These are phyloP conservation scores for Infundibulicybe gibba DNA, from an alignment of 768 basidiomycete genomes.

Conservation along the genomic window DNA sequence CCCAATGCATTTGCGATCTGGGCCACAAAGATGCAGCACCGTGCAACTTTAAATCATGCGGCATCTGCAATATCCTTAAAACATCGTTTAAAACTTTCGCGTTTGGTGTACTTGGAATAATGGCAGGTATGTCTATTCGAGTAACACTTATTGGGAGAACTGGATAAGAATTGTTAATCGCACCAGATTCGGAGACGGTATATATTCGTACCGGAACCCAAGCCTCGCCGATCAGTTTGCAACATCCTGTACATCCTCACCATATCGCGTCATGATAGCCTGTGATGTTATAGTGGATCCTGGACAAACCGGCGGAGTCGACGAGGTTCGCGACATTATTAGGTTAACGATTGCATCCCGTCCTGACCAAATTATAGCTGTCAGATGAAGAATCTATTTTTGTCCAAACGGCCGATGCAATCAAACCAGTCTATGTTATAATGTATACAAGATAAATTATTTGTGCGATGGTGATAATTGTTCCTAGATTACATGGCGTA, in stretches of 20 bases:
- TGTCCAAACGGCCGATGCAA: slow-evolving; percentile 49
- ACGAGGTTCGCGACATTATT: slow-evolving; percentile 18
- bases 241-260: slow-evolving; percentile 66
- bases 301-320: slow-evolving; percentile 13
- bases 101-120: slow-evolving; percentile 50
- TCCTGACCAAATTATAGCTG: slow-evolving; percentile 26
- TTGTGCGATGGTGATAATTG: no score
- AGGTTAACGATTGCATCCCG: slow-evolving; percentile 2
- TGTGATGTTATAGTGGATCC: slow-evolving; percentile 50
- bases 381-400: slow-evolving; percentile 49
- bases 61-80: slow-evolving; percentile 57
- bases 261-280: slow-evolving; percentile 62
- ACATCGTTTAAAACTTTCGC: slow-evolving; percentile 55
- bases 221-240: slow-evolving; percentile 53
- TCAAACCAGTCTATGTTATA: slow-evolving; percentile 54
- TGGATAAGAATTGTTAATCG: neutral
- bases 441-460: slow-evolving; percentile 36
- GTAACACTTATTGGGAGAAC: neutral
- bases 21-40: slow-evolving; percentile 47
- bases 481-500: no score
- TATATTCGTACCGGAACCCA: slow-evolving; percentile 62
- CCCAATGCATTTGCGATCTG: slow-evolving; percentile 68
- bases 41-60: slow-evolving; percentile 61
- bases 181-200: slow-evolving; percentile 54
- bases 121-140: slow-evolving; percentile 42